Base-by-base conservation (phyloP, 2,329 filamentous ascomycete species). In the Ilyonectria destructans region DNA sequence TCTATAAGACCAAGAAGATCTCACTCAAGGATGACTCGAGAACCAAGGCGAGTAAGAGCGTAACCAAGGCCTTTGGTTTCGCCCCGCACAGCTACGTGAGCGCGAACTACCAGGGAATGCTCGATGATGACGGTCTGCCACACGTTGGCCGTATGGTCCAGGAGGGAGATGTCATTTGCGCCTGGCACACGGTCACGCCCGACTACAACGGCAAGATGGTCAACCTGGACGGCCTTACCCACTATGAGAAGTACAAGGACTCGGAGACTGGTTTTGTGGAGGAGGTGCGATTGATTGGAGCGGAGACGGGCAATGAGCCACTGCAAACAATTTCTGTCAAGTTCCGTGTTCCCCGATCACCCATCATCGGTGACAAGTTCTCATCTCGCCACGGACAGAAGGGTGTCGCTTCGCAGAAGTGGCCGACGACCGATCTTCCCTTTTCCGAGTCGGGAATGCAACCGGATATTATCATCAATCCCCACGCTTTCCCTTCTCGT, bases 331-430 rank as follows among this genome's bases (percentile, higher is more conserved):
- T 99, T 75, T 97, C 94, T 67, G 90, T 99, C 85, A 98, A 98
- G 83, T 92, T 97, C 76, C 93, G 96, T 40, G 89, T 98, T 70
- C 96, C 96, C 46, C 92, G 96, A 77, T 91, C 93, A 19, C 96
- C 96, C 7, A 88, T 97, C 74, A 98, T 99, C 67, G 96, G 96
- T 81, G 96, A 99, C 87, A 99, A 99, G 83, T 99, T 99, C 85
- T 98, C 96, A 12, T 99, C 96, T 55, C 92, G 96, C 70, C 96
- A 99, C 86, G 96, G 96, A 69, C 96, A 99, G 81, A 99, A 99
- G 84, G 96, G 96, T 90, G 96, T 98, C 58, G 92, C 89, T 77
- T 98, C 95, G 19, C 96, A 98, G 80, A 96, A 98, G 80, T 99
- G 96, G 95, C 96, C 95, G 0, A 89, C 91, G 2, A 86, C 93